These are phyloP conservation scores for Alternaria conjuncta DNA, from an alignment of 2,329 filamentous ascomycete genomes.

Conservation along the genomic window DNA sequence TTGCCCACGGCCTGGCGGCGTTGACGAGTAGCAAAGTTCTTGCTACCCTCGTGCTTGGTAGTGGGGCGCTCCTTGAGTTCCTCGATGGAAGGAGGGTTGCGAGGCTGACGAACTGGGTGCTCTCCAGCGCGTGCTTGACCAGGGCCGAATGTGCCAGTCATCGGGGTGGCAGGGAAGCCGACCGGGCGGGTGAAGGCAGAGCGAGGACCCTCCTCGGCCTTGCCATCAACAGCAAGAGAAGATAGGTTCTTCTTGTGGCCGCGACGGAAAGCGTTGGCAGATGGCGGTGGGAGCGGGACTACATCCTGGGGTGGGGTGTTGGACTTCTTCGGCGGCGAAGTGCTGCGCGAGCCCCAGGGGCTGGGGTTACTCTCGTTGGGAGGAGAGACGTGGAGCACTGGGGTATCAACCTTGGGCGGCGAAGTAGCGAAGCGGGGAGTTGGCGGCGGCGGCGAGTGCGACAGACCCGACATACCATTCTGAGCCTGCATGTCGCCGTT, in stretches of 20 bases:
- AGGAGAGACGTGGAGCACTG: conserved; percentile 80
- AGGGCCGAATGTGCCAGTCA: conserved; percentile 87
- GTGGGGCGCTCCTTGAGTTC: conserved; percentile 91
- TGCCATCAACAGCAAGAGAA: conserved; percentile 68
- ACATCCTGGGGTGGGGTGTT: conserved; percentile 73
- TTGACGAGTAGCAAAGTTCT: conserved; percentile 95
- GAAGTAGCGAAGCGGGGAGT: conserved; percentile 47
- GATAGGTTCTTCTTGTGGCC: conserved; percentile 85
- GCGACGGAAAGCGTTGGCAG: conserved; percentile 89
- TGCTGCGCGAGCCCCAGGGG: conserved; percentile 65
- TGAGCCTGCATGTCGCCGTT: conserved; percentile 23
- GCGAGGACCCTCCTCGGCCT: conserved; percentile 72
- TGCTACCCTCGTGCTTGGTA: conserved; percentile 89
- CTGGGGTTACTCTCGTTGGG: conserved; percentile 66
- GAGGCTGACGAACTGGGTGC: conserved; percentile 90
- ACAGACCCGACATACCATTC: conserved; percentile 41
- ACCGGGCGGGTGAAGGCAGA: conserved; percentile 63
- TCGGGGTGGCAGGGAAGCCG: conserved; percentile 78
- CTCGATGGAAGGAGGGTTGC: conserved; percentile 88
- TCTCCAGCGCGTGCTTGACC: conserved; percentile 93
- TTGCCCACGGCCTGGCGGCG: conserved; percentile 91
- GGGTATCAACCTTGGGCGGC: conserved; percentile 50
- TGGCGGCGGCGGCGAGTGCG: conserved; percentile 58
- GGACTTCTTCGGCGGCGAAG: conserved; percentile 66
- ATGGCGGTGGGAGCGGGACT: conserved; percentile 81